Percentiles rank a stretch among this genome's conserved stretches.
Evolutionary conservation across 495 filamentous ascomycete genomes (phyloP).

Genomic region (Stereocaulon alpinum): DNA sequence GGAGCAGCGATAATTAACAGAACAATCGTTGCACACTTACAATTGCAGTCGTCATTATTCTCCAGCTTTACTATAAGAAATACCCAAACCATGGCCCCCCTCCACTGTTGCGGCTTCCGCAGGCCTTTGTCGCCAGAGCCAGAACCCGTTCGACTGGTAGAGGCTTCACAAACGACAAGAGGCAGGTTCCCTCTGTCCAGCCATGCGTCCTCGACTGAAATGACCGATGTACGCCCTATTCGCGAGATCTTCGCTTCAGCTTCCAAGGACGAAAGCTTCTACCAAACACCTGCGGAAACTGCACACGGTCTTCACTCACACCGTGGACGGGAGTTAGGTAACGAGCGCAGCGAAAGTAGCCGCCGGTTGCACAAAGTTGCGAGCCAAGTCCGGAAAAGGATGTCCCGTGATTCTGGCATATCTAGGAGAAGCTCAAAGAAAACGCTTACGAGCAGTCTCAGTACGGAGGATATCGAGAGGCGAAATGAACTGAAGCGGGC

Average conservation of each 20-base stretch:
- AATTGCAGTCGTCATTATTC: neutral
- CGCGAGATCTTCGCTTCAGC: neutral
- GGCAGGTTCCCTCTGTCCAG: conserved; percentile 16
- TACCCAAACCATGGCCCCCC: conserved; percentile 9
- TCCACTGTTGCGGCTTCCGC: conserved; percentile 16
- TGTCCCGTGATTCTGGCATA: conserved; percentile 10
- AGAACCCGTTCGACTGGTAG: conserved; percentile 6
- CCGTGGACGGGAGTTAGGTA: neutral
- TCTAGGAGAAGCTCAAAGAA: conserved; percentile 16
- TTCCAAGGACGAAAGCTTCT: neutral
- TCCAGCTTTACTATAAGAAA: neutral
- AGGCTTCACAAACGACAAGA: conserved; percentile 7
- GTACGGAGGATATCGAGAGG: conserved; percentile 11
- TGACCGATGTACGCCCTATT: neutral
- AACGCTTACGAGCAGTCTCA: conserved; percentile 8
- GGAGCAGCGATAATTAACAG: neutral
- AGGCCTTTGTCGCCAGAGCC: conserved; percentile 8
- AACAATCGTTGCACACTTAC: neutral
- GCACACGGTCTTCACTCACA: neutral
- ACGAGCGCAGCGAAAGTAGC: conserved; percentile 5
- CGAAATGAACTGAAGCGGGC: conserved; percentile 15
- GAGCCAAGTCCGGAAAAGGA: conserved; percentile 10
- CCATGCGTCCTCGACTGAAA: conserved; percentile 1
- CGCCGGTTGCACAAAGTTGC: conserved; percentile 14
- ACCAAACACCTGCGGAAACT: neutral